Conservation (phyloP, 78 protist genomes). For the Acrasis kona region DNA sequence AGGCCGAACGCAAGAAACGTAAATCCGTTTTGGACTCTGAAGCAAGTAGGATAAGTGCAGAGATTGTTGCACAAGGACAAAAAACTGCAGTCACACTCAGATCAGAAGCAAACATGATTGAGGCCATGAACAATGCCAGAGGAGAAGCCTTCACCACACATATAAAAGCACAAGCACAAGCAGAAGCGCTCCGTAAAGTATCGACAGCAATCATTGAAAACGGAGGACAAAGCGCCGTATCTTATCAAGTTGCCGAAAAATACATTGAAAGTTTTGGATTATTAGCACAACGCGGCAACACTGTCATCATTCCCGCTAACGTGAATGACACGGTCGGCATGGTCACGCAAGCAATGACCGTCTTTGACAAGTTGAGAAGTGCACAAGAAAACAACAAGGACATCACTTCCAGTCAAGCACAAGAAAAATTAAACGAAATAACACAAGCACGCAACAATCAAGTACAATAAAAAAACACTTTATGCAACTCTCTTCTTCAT, state of each 20-base stretch:
- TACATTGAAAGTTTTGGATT: conserved; percentile 3
- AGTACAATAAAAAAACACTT: too few relatives aligned
- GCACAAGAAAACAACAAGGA: too few relatives aligned
- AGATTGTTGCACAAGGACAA: conserved; percentile 46
- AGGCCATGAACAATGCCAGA: conserved; percentile 12
- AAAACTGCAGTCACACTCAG: conserved; percentile 8
- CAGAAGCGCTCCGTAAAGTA: conserved; percentile 1
- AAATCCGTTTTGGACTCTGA: conserved; percentile 63
- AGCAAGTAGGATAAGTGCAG: conserved; percentile 24
- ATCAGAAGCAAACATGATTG: conserved; percentile 33
- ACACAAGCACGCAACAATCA: too few relatives aligned
- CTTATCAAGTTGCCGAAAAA: not conserved
- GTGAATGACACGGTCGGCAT: conserved; percentile 5
- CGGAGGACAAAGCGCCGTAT: not conserved
- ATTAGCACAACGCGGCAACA: conserved; percentile 41
- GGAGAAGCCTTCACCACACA: conserved; percentile 38
- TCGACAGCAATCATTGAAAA: not conserved
- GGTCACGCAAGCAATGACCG: conserved; percentile 36
- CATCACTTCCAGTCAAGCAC: too few relatives aligned
- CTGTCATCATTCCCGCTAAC: conserved; percentile 47
- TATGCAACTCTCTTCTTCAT: too few relatives aligned
- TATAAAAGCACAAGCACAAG: conserved; percentile 38
- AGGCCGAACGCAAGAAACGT: conserved; percentile 70
- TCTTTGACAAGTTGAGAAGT: not conserved
- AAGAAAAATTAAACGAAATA: too few relatives aligned